Percentiles rank a stretch among this genome's conserved stretches.
These are phyloP conservation scores for Curvularia verruculosa DNA, from an alignment of 2,329 filamentous ascomycete species.

Conservation along the genomic window DNA sequence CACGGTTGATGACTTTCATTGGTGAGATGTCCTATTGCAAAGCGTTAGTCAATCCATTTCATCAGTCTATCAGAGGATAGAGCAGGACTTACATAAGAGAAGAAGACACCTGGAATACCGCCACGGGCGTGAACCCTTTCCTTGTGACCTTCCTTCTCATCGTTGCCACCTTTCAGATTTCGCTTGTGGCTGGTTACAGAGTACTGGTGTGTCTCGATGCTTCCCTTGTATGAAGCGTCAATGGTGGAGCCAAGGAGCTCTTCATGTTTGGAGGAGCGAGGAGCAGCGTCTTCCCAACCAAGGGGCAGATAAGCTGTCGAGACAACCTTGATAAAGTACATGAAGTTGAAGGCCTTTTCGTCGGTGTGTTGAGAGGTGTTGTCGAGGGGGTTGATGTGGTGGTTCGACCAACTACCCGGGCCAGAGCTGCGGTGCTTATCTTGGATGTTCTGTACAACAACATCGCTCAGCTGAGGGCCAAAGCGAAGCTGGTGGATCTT, in stretches of 20 bases:
- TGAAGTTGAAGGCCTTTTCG: constrained; percentile 90
- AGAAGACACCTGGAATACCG: constrained; percentile 97
- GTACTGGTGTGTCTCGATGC: constrained; percentile 97
- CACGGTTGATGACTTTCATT: constrained; percentile 99
- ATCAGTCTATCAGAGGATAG: neutral
- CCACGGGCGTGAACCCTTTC: constrained; percentile 88
- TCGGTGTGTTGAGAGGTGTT: constrained; percentile 74
- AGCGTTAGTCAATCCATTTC: constrained; percentile 15
- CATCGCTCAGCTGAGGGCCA: constrained; percentile 84
- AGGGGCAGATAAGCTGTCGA: constrained; percentile 93
- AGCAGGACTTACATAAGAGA: constrained; percentile 81
- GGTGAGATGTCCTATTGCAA: constrained; percentile 90
- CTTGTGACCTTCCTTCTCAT: constrained; percentile 85
- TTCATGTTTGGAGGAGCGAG: constrained; percentile 53
- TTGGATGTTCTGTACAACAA: constrained; percentile 56
- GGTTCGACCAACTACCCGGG: constrained; percentile 75
- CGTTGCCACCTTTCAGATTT: constrained; percentile 81
- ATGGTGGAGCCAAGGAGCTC: constrained; percentile 55
- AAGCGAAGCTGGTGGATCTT: constrained; percentile 88
- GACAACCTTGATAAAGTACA: constrained; percentile 99
- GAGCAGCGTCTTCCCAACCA: constrained; percentile 72
- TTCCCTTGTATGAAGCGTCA: constrained; percentile 70
- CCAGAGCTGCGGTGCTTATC: constrained; percentile 61
- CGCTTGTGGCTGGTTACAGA: constrained; percentile 96
- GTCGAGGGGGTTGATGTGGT: constrained; percentile 92